phyloP scores from a whole-genome alignment of 441 rosid species.

The Populus hybrid region DNA sequence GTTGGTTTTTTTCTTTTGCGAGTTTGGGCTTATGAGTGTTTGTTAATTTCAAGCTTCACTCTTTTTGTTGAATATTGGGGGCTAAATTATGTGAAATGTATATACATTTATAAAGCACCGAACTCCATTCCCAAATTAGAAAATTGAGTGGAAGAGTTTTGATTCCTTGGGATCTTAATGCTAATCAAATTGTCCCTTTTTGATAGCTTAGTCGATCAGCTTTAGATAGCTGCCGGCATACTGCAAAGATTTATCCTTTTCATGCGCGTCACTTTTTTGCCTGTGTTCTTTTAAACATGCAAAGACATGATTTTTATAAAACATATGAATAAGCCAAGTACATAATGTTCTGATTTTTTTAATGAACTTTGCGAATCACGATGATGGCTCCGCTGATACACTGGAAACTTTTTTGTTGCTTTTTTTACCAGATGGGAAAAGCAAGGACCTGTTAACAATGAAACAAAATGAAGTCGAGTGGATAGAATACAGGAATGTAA shows the following conservation, averaged over 20 bases:
- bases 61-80: not conserved
- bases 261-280: not conserved
- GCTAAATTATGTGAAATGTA: not conserved
- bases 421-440: conserved; percentile 71
- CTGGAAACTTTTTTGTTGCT: not conserved
- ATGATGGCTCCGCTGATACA: not conserved
- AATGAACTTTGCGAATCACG: not conserved
- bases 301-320: not conserved
- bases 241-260: not conserved
- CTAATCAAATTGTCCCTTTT: not conserved
- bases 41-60: not conserved
- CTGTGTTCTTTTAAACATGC: not conserved
- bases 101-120: not conserved
- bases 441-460: conserved; percentile 74
- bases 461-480: conserved; percentile 86
- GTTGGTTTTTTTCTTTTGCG: not conserved
- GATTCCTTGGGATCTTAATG: not conserved
- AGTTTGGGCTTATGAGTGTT: not conserved
- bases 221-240: not conserved
- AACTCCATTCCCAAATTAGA: not conserved
- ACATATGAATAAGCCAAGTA: not conserved
- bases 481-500: conserved; percentile 67
- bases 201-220: not conserved
- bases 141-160: not conserved
- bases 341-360: not conserved